phyloP scores from a whole-genome alignment of 352 stramenopile genomes.

The Pelagophyceae sp. region DNA sequence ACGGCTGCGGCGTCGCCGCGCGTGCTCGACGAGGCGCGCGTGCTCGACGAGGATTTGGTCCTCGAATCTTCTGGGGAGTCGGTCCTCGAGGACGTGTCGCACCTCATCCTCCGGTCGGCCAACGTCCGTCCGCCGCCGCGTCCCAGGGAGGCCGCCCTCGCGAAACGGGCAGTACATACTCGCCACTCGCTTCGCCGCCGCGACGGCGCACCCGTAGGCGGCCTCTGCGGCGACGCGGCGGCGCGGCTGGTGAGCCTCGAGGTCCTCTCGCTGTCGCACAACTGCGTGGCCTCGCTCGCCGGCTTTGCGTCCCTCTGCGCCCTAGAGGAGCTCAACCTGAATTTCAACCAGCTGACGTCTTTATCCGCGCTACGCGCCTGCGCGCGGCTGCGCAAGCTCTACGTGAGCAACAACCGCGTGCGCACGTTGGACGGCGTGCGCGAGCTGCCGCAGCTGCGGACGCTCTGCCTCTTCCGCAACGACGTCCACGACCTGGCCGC shows the following conservation, averaged over 20 bases:
- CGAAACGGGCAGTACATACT: too few relatives aligned
- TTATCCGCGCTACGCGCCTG: constrained; percentile 17
- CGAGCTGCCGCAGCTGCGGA: constrained; percentile 22
- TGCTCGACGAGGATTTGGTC: constrained; percentile 8
- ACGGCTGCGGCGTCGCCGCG: background rate
- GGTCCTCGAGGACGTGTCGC: constrained; percentile 20
- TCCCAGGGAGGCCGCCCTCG: too few relatives aligned
- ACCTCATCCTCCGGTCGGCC: constrained; percentile 26
- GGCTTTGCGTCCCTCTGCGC: constrained; percentile 20
- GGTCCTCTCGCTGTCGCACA: constrained; percentile 29
- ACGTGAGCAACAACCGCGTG: constrained; percentile 29
- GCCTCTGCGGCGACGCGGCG: constrained; percentile 19
- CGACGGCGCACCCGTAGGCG: too few relatives aligned
- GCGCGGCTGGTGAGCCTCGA: background rate
- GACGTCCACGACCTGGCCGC: constrained; percentile 20
- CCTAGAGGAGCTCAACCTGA: constrained; percentile 34
- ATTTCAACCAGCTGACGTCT: constrained; percentile 31
- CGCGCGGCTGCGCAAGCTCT: constrained; percentile 22
- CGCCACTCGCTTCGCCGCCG: too few relatives aligned
- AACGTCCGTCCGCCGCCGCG: too few relatives aligned
- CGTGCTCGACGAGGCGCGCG: constrained; percentile 5
- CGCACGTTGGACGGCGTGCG: background rate
- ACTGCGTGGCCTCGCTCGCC: constrained; percentile 22
- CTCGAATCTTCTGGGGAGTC: constrained; percentile 29
- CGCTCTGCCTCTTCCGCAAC: constrained; percentile 33